These are phyloP conservation scores for Geotrichum macrosporum DNA, from an alignment of 1,139 yeast species.

Conservation along the genomic window DNA sequence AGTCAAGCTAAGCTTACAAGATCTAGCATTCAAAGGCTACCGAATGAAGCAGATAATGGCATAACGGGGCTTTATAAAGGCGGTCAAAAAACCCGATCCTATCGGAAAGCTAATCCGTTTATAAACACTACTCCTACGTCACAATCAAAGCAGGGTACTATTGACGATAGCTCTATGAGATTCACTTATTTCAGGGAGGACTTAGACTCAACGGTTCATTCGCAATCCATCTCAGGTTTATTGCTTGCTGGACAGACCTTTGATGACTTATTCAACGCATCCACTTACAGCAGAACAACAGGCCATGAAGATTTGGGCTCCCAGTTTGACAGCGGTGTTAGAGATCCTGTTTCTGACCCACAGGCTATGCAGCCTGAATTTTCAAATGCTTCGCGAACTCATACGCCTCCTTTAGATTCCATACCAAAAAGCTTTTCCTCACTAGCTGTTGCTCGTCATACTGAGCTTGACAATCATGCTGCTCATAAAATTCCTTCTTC, in stretches of 20 bases:
- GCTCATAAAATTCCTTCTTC: no score
- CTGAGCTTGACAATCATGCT: no score
- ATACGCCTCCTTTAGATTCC: no score
- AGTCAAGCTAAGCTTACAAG: neutral
- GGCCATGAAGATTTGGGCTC: no score
- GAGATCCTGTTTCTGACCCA: slow-evolving; percentile 7
- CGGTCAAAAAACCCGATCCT: neutral
- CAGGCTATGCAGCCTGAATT: slow-evolving; percentile 8
- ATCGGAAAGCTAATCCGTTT: neutral
- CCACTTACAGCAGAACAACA: no score
- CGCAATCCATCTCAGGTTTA: slow-evolving; percentile 82
- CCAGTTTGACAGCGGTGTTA: neutral
- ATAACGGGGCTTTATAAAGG: slow-evolving; percentile 8
- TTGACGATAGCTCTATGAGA: no score
- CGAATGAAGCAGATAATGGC: neutral
- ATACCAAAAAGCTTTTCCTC: no score
- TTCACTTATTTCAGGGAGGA: slow-evolving; percentile 93
- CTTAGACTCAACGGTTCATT: slow-evolving; percentile 82
- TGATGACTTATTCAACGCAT: slow-evolving; percentile 33
- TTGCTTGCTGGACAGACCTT: slow-evolving; percentile 45
- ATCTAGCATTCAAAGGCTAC: neutral
- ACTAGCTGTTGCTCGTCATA: no score
- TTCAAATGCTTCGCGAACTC: no score
- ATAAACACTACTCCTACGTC: no score
- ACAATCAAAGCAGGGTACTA: no score